Base-by-base conservation (phyloP, 208 protist species). In the Strigomonas culicis region DNA sequence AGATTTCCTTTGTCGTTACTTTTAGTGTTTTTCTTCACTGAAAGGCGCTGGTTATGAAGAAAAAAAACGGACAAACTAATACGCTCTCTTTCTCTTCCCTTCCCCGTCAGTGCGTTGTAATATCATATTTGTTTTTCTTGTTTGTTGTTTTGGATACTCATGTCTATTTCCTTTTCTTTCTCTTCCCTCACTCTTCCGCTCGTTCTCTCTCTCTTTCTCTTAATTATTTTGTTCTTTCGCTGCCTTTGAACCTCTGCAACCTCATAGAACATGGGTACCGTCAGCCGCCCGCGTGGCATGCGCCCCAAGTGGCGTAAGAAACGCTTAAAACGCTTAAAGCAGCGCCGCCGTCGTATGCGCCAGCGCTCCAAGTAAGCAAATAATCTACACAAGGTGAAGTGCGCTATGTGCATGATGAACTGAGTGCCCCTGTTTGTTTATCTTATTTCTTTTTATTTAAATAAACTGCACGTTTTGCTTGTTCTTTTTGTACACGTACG, bases 301-400 rank as follows among this genome's bases (percentile, higher is more conserved):
- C 83, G 89, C 74, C 89, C 89, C 39, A 95, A 95, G 80, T 95
- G 89, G 89, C 81, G 90, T 75, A 95, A 95, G 86, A 95, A 95
- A 84, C 82, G 89, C 76, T 86, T 95, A 89, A 92, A 95, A 82
- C 86, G 89, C 75, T 74, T 95, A 74, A 95, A 95, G 86, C 82
- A 71, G 39, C 74, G 82, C 59, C 85, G 89, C 69, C 80, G 89
- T 79, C 85, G 82, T 68, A 91, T 91, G 84, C 85, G 89, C 66
- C 89, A 95, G 70, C 86, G 89, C 77, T 86, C 82, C 82, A 95
- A 95, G 84, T 95, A 92, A 88, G 58, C 46, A 47, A 25, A 47
- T 43, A 28, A 17, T 15, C 34, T 8, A 15, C 25, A 6, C n/a
- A 39, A 19, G 19, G 39, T 44, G 39, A 44, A 44, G 39, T 17